These are phyloP conservation scores for Neodidymelliopsis sp. DNA, from an alignment of 2,329 filamentous ascomycete species.

Conservation along the genomic window DNA sequence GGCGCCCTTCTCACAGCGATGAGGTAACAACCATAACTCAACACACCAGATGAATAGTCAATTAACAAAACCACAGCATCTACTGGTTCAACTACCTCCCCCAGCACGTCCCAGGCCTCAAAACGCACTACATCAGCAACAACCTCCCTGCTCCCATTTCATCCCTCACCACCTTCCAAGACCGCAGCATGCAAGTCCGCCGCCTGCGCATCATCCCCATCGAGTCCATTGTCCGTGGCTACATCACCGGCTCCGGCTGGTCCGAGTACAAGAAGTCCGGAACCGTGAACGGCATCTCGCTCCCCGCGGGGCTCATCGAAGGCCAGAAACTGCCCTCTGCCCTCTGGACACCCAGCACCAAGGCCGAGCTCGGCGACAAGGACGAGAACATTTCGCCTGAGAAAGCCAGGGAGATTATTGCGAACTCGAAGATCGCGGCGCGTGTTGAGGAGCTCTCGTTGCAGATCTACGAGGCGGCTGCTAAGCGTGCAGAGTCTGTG, in stretches of 20 bases:
- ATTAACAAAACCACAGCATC: constrained; percentile 38
- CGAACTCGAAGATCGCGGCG: constrained; percentile 69
- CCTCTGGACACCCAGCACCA: constrained; percentile 83
- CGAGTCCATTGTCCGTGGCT: constrained; percentile 87
- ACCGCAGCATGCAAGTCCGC: constrained; percentile 79
- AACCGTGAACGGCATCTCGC: constrained; percentile 79
- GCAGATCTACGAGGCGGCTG: constrained; percentile 68
- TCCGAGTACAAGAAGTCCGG: constrained; percentile 75
- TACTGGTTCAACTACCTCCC: constrained; percentile 73
- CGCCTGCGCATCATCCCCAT: constrained; percentile 78
- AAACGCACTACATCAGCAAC: constrained; percentile 69
- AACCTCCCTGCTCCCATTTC: constrained; percentile 57
- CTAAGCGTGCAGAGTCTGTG: constrained; percentile 68
- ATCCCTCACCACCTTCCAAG: constrained; percentile 58
- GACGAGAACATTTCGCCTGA: constrained; percentile 86
- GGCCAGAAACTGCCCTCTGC: constrained; percentile 73
- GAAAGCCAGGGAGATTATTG: constrained; percentile 62
- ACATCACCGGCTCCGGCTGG: constrained; percentile 87
- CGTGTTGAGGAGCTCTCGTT: constrained; percentile 72
- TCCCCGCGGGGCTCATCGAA: constrained; percentile 73
- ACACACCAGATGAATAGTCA: not conserved
- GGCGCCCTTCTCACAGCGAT: constrained; percentile 72
- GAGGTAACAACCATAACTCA: constrained; percentile 50
- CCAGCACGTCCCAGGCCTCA: constrained; percentile 63
- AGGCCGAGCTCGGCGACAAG: constrained; percentile 79